These are phyloP conservation scores for Gnomoniopsis sp. DNA, from an alignment of 2,329 filamentous ascomycete genomes.

Conservation along the genomic window DNA sequence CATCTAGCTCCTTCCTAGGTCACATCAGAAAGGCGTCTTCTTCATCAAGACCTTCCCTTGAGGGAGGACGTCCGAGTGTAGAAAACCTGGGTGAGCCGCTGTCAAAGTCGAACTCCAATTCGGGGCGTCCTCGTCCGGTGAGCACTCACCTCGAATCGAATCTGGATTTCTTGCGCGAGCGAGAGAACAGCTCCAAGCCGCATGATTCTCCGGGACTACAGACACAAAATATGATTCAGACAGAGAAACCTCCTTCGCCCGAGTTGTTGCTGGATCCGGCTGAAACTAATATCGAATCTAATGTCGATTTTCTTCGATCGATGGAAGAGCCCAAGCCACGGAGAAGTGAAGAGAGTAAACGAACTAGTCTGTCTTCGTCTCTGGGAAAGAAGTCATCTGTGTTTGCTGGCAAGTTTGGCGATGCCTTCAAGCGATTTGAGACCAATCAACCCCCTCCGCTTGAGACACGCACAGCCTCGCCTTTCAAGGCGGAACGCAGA, in stretches of 20 bases:
- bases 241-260: constrained; percentile 38
- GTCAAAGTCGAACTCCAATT: constrained; percentile 43
- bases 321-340: constrained; percentile 65
- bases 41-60: constrained; percentile 62
- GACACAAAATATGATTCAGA: constrained; percentile 28
- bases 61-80: constrained; percentile 62
- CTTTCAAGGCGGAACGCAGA: constrained; percentile 46
- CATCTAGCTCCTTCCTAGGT: constrained; percentile 31
- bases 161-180: constrained; percentile 77
- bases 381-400: constrained; percentile 69
- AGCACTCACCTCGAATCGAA: constrained; percentile 83
- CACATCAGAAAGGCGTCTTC: constrained; percentile 44
- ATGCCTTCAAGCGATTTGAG: constrained; percentile 92
- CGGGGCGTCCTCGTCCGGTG: constrained; percentile 62
- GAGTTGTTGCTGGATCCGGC: constrained; percentile 43
- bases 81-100: constrained; percentile 58
- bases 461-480: constrained; percentile 44
- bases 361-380: constrained; percentile 65
- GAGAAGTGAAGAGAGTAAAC: constrained; percentile 65
- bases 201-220: constrained; percentile 32
- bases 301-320: constrained; percentile 77
- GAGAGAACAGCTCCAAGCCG: constrained; percentile 55
- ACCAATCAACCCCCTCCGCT: constrained; percentile 36
- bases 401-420: constrained; percentile 84
- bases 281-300: constrained; percentile 69